Conservation (phyloP, 2,329 filamentous ascomycete genomes). For the Herpotrichia juniperi region DNA sequence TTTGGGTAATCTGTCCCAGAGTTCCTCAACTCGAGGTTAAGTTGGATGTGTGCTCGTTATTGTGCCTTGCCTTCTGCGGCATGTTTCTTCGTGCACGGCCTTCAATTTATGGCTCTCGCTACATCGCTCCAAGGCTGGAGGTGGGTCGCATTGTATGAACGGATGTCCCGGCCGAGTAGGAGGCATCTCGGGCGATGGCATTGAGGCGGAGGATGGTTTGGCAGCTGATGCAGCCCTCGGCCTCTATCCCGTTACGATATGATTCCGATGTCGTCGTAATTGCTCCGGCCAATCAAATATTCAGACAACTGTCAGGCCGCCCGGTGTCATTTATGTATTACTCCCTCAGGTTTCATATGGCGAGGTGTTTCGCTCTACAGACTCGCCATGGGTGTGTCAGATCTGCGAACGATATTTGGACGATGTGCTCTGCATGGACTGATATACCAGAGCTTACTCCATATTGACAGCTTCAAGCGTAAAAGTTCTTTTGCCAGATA, state of each 20-base stretch:
- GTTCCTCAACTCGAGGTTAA: too few species aligned
- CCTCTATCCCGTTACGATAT: not conserved
- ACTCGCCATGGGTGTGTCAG: conserved; percentile 1
- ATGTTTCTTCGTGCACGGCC: too few species aligned
- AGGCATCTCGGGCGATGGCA: not conserved
- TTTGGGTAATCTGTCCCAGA: too few species aligned
- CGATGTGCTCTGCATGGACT: not conserved
- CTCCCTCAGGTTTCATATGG: conserved; percentile 1
- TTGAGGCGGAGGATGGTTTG: conserved; percentile 2
- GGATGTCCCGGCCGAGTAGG: not conserved
- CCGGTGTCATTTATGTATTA: conserved; percentile 1
- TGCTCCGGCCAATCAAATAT: not conserved
- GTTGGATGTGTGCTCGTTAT: too few species aligned
- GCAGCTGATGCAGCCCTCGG: not conserved
- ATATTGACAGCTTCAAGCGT: too few species aligned
- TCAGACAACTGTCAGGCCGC: not conserved
- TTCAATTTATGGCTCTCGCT: not conserved
- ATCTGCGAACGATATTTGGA: conserved; percentile 2
- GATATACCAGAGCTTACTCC: too few species aligned
- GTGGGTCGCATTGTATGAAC: not conserved
- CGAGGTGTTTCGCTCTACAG: not conserved
- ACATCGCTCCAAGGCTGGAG: not conserved
- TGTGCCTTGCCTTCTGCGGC: too few species aligned
- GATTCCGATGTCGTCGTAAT: not conserved
- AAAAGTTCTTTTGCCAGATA: too few species aligned